Evolutionary conservation across 1,139 yeast species (phyloP).

Genomic region (Saccharomyces hybrid): DNA sequence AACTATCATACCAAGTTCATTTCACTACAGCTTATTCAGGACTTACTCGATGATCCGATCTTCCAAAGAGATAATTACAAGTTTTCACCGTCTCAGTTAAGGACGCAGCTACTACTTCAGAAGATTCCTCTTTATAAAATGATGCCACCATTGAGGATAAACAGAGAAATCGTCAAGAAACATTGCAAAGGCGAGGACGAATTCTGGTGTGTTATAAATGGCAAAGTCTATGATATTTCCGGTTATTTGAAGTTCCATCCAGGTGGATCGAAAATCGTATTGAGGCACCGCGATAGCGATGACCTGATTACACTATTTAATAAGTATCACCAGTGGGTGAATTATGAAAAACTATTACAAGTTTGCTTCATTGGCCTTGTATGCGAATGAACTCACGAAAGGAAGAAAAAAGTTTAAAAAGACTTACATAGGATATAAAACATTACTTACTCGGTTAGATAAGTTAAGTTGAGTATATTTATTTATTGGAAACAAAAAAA

Average conservation of each 20-base stretch:
- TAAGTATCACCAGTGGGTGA: slow-evolving; percentile 84
- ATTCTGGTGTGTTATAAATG: slow-evolving; percentile 80
- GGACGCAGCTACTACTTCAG: not conserved
- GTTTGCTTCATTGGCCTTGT: slow-evolving; percentile 61
- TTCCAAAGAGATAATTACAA: slow-evolving; percentile 2
- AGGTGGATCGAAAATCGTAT: slow-evolving; percentile 75
- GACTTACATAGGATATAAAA: not conserved
- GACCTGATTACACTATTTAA: slow-evolving; percentile 79
- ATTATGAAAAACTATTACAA: slow-evolving; percentile 71
- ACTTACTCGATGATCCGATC: slow-evolving; percentile 5
- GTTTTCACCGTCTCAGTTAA: not conserved
- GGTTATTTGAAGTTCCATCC: slow-evolving; percentile 84
- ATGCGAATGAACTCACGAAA: not conserved
- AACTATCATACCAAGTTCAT: not conserved
- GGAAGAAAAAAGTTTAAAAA: not conserved
- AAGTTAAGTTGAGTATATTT: not conserved
- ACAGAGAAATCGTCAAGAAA: slow-evolving; percentile 48
- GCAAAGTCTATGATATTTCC: slow-evolving; percentile 78
- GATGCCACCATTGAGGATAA: slow-evolving; percentile 43
- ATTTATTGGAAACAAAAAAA: not conserved
- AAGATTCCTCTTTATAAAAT: slow-evolving; percentile 22
- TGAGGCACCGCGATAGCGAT: slow-evolving; percentile 66
- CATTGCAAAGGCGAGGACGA: slow-evolving; percentile 52
- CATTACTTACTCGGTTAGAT: not conserved
- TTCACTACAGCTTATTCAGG: not conserved